phyloP scores from a whole-genome alignment of 2,329 filamentous ascomycete species.

The Epichloe hybrida region DNA sequence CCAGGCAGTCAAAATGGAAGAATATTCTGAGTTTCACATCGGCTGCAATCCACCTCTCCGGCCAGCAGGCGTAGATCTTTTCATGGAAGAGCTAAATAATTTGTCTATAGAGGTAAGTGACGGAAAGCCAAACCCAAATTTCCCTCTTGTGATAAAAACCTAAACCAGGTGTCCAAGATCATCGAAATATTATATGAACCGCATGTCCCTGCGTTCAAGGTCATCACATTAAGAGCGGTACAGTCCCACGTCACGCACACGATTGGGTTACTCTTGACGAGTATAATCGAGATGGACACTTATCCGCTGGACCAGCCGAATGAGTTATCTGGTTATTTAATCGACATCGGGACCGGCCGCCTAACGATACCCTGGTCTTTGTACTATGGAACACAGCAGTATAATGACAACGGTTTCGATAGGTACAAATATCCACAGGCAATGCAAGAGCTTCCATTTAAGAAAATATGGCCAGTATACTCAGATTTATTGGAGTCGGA shows the following conservation, averaged over 20 bases:
- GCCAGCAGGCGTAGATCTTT: constrained; percentile 15
- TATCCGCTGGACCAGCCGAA: not conserved
- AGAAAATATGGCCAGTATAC: not conserved
- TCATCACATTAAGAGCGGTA: constrained; percentile 9
- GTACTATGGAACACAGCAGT: not conserved
- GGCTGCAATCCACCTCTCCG: constrained; percentile 22
- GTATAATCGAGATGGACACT: constrained; percentile 5
- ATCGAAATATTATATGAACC: constrained; percentile 24
- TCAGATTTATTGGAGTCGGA: not conserved
- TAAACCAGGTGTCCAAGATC: constrained; percentile 6
- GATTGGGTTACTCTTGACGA: constrained; percentile 11
- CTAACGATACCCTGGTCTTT: not conserved
- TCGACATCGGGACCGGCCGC: not conserved
- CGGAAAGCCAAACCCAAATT: not conserved
- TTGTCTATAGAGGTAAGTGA: not conserved
- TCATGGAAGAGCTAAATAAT: constrained; percentile 9
- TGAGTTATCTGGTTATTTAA: not conserved
- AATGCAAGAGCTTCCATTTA: not conserved
- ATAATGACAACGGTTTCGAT: not conserved
- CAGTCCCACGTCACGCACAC: constrained; percentile 8
- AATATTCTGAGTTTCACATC: constrained; percentile 19
- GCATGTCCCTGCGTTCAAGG: constrained; percentile 22
- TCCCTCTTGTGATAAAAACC: not conserved
- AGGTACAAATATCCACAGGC: not conserved
- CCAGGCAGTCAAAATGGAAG: not conserved